phyloP scores from a whole-genome alignment of 305 asterid species.

The Lippia alba region DNA sequence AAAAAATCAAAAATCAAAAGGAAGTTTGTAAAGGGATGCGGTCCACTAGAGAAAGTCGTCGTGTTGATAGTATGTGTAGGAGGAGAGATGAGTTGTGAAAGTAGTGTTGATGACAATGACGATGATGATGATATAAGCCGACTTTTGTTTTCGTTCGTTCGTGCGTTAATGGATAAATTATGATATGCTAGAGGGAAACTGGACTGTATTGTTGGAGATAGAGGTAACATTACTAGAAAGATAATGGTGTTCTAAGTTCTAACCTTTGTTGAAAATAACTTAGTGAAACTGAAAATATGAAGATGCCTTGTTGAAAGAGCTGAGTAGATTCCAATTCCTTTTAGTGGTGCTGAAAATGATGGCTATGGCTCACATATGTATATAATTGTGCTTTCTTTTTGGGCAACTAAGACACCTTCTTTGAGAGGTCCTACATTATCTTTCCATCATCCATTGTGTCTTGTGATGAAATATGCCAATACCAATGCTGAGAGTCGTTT shows the following conservation, averaged over 20 bases:
- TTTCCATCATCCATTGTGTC: neutral
- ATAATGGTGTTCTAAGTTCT: slow-evolving; percentile 30
- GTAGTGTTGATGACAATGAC: neutral
- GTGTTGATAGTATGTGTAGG: slow-evolving; percentile 33
- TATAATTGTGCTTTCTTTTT: slow-evolving; percentile 22
- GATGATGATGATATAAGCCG: slow-evolving; percentile 17
- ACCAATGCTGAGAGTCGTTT: neutral
- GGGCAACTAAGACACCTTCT: neutral
- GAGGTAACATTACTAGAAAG: slow-evolving; percentile 35
- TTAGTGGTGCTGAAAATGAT: slow-evolving; percentile 26
- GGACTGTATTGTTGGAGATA: slow-evolving; percentile 39
- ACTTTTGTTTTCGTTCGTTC: slow-evolving; percentile 13
- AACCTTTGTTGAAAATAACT: slow-evolving; percentile 30
- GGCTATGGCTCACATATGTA: slow-evolving; percentile 6
- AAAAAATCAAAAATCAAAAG: neutral
- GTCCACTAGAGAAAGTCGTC: neutral
- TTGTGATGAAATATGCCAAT: neutral
- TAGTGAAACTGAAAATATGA: slow-evolving; percentile 10
- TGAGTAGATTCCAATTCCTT: slow-evolving; percentile 15
- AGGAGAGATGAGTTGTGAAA: slow-evolving; percentile 28
- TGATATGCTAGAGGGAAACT: slow-evolving; percentile 33
- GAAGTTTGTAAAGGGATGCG: slow-evolving; percentile 32
- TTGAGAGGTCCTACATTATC: slow-evolving; percentile 5
- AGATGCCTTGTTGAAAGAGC: neutral
- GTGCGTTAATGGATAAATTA: slow-evolving; percentile 31